phyloP scores from a whole-genome alignment of 306 rosid species.

The Acacia melanoxylon region DNA sequence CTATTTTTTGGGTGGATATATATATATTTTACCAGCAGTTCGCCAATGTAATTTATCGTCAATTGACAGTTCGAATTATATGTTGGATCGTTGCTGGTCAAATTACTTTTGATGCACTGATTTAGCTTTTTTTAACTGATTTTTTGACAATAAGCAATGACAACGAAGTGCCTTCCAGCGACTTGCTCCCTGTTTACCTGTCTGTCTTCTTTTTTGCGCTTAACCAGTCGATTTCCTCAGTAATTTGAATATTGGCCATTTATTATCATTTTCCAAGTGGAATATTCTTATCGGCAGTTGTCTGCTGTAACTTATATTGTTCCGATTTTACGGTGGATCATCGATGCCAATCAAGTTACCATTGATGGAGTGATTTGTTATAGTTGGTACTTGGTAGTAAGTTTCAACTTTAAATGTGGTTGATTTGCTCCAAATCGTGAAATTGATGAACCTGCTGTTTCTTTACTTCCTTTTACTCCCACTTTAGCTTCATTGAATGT shows the following conservation, averaged over 20 bases:
- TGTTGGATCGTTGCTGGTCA: neutral
- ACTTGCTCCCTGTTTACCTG: neutral
- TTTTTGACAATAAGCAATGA: neutral
- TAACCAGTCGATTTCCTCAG: neutral
- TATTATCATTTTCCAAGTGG: constrained; percentile 10
- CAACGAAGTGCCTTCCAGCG: neutral
- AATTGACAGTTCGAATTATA: neutral
- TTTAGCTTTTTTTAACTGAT: neutral
- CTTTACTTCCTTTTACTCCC: neutral
- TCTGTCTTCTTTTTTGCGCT: neutral
- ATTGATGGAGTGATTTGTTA: neutral
- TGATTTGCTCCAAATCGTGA: constrained; percentile 30
- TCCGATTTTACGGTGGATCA: neutral
- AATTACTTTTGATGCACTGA: neutral
- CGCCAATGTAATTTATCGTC: neutral
- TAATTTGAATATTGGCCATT: constrained; percentile 1
- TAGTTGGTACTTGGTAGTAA: neutral
- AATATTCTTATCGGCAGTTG: neutral
- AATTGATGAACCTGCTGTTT: neutral
- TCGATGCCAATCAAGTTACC: neutral
- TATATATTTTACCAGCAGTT: no score
- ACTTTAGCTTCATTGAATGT: neutral
- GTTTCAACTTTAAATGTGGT: constrained; percentile 5
- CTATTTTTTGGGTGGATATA: neutral
- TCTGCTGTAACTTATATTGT: neutral